Evolutionary conservation across 2,329 filamentous ascomycete genomes (phyloP), one percentile per base, ranked within the genome.

Genomic region (Colletotrichum sublineola): DNA sequence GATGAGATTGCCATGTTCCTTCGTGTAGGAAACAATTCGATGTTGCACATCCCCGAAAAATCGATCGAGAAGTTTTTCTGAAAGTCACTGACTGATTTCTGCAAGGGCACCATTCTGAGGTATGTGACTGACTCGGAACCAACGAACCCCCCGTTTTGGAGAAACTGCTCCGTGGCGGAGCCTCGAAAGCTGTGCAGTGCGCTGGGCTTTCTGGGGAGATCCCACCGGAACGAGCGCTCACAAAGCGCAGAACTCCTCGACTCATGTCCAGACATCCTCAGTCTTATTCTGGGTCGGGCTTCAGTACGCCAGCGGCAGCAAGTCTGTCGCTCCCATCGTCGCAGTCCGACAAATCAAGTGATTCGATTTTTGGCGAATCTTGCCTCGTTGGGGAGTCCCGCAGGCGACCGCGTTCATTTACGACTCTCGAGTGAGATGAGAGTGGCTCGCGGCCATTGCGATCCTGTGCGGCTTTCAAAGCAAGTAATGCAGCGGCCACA

Each of bases 111-210:
- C 38, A 42, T 42, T 57, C 42, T 15, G 38, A 52, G 46, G 50
- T 57, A 29, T 57, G 64, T 15, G 9, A 58, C 68, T 72, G 69
- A 72, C 58, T 69, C 65, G 46, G 24, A 29, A 46, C 55, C 48
- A 55, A 38, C 46, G 31, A 70, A 66, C 55, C 38, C 38, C 58
- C 36, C 31, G 46, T 61, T 62, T 65, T n/a, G 36, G 33, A 64
- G 48, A 63, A 50, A n/a, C 24, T 55, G 67, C 61, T 36, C 40
- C 36, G 61, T 44, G n/a, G 33, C 15, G 24, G 50, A 33, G 42
- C 48, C 42, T 33, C 31, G 36, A 33, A 33, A 52, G 44, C 42
- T 33, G 57, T 29, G 56, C 33, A 29, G 42, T 62, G 58, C 58
- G 18, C 42, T 38, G 58, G 58, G 58, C 42, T 24, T 20, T 29